Percentiles rank a stretch among this genome's conserved stretches.
Conservation (phyloP, 768 basidiomycete species). For the Auricularia auricula-judae region DNA sequence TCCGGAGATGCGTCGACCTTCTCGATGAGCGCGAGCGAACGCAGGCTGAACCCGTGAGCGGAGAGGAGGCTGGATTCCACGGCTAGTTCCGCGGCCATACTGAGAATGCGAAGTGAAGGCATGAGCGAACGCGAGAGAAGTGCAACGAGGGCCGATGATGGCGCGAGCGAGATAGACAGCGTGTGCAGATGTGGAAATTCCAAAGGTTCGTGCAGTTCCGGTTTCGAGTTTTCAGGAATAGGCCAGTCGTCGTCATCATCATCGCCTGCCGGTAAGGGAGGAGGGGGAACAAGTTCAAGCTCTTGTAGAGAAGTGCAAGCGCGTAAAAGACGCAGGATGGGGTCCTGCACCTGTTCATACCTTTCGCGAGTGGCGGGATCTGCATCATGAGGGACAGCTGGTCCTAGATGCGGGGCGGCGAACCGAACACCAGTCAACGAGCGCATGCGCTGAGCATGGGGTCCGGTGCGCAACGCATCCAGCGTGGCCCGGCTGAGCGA, state of each 20-base stretch:
- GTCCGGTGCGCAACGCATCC: conserved; percentile 17
- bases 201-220: conserved; percentile 24
- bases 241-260: conserved; percentile 20
- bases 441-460: conserved; percentile 2
- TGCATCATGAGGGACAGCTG: neutral
- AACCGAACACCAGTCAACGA: conserved; percentile 6
- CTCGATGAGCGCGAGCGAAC: conserved; percentile 50
- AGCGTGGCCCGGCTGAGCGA: conserved; percentile 51
- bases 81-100: conserved; percentile 66
- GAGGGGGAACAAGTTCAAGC: conserved; percentile 52
- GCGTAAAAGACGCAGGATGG: conserved; percentile 46
- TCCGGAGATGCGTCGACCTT: conserved; percentile 29
- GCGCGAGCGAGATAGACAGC: conserved; percentile 54
- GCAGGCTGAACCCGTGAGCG: conserved; percentile 44
- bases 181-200: conserved; percentile 46
- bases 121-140: conserved; percentile 49
- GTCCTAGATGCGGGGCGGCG: neutral
- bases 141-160: conserved; percentile 50
- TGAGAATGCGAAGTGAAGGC: conserved; percentile 51
- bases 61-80: conserved; percentile 48
- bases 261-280: conserved; percentile 34
- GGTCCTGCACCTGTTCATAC: conserved; percentile 26
- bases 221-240: neutral
- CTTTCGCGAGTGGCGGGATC: neutral
- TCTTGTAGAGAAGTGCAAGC: conserved; percentile 47